These are phyloP conservation scores for Alternaria atra DNA, from an alignment of 2,329 filamentous ascomycete species.

Conservation along the genomic window DNA sequence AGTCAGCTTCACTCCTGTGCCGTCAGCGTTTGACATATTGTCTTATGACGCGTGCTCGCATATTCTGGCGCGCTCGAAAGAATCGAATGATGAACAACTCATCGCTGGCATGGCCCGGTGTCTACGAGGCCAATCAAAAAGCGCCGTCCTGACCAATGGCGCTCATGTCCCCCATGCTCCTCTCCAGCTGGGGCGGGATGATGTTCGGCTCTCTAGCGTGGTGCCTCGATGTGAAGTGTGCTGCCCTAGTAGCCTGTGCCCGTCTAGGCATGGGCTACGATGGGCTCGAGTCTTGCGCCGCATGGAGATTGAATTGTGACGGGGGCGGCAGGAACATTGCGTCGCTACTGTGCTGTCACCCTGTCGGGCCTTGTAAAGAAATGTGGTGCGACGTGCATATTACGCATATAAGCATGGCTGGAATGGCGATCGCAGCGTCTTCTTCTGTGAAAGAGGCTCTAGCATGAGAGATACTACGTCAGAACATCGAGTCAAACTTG, in stretches of 20 bases:
- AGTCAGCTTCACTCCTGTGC: slow-evolving; percentile 36
- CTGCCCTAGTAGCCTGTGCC: slow-evolving; percentile 19
- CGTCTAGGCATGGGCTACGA: slow-evolving; percentile 23
- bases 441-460: slow-evolving; percentile 1
- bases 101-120: slow-evolving; percentile 38
- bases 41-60: slow-evolving; percentile 38
- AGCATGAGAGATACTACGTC: slow-evolving; percentile 1
- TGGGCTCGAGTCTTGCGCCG: slow-evolving; percentile 27
- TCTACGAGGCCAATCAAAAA: slow-evolving; percentile 30
- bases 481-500: background rate
- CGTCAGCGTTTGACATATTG: slow-evolving; percentile 7
- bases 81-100: slow-evolving; percentile 41
- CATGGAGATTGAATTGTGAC: slow-evolving; percentile 29
- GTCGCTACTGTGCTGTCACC: slow-evolving; percentile 33
- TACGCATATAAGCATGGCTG: slow-evolving; percentile 39
- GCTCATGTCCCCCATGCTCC: slow-evolving; percentile 8
- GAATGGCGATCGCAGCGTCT: slow-evolving; percentile 20
- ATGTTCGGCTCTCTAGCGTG: slow-evolving; percentile 18
- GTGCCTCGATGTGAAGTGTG: slow-evolving; percentile 32
- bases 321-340: slow-evolving; percentile 25
- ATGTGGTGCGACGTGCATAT: slow-evolving; percentile 38
- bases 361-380: slow-evolving; percentile 3
- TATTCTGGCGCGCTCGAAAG: slow-evolving; percentile 26
- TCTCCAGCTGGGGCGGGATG: slow-evolving; percentile 24
- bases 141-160: slow-evolving; percentile 15